Base-by-base conservation (phyloP, 2,329 filamentous ascomycete genomes). In the Trichophyton schoenleinii region DNA sequence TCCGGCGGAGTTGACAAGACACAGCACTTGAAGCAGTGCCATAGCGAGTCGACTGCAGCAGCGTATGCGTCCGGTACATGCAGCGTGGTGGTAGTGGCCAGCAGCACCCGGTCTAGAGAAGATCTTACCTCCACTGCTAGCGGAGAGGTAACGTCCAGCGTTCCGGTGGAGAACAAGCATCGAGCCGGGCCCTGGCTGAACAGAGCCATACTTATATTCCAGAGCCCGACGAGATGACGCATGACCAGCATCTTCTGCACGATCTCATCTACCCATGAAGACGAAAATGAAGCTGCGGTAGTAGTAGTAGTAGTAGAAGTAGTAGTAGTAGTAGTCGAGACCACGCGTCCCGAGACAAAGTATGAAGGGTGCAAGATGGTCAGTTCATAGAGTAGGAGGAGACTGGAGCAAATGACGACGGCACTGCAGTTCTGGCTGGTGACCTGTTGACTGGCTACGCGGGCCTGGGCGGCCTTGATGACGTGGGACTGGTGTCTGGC, bases 381-480 rank as follows among this genome's bases (percentile, higher is more conserved):
- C 57, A 71, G 69, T 34, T 68, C 68, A n/a, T 70, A 64, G 11
- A 69, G 64, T 2, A 69, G 66, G 6, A 71, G 64, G 25, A 72
- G 59, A 22, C 61, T 62, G 1, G 69, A 68, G 41, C 71, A 68
- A 18, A 68, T 65, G 52, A 73, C 70, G 13, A 73, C 62, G 8
- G 70, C 69, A 52, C 66, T 65, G 58, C 68, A 71, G 63, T 70
- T 72, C 4, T 67, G 65, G 18, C 62, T 62, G 9, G 63, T 67
- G 3, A 64, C 63, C 31, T 46, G 34, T 20, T 42, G 36, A 25
- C 41, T 46, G 7, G 41, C 57, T 3, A 42, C 57, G 15, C 57
- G 41, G 46, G 67, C 44, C 52, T 44, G 53, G 11, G 60, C 60
- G 4, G 22, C 41, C 20, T 42, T 15, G 3, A 58, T 28, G 28